A percentile compares a stretch with the other conserved stretches of the same genome.
These are phyloP conservation scores for Umbellularia californica DNA, from an alignment of 164 flowering plant genomes.

Conservation along the genomic window DNA sequence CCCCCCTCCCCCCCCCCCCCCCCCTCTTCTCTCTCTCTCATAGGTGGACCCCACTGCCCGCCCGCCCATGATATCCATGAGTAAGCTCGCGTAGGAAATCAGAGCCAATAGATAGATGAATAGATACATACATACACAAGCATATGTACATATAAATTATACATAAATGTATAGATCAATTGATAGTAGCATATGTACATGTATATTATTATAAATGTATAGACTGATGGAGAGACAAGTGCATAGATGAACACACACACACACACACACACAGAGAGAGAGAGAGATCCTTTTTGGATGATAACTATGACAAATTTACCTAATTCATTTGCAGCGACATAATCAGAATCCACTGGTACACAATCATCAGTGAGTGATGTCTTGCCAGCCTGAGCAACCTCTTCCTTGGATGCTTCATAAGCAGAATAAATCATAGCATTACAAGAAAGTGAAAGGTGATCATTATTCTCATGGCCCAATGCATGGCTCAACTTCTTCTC, in stretches of 20 bases:
- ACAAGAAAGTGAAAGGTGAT: slow-evolving; percentile 76
- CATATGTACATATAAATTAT: too few relatives aligned
- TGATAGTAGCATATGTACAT: too few relatives aligned
- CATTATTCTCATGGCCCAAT: slow-evolving; percentile 34
- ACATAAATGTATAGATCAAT: too few relatives aligned
- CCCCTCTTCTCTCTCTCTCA: too few relatives aligned
- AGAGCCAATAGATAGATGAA: too few relatives aligned
- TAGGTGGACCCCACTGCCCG: too few relatives aligned
- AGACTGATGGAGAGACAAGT: background rate
- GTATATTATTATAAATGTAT: background rate
- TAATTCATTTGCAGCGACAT: slow-evolving; percentile 48
- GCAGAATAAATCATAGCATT: slow-evolving; percentile 70
- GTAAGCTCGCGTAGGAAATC: too few relatives aligned
- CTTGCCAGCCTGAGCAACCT: slow-evolving; percentile 59
- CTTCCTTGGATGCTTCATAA: slow-evolving; percentile 63
- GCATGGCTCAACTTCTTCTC: slow-evolving; percentile 67
- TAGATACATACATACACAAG: too few relatives aligned
- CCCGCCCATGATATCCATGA: too few relatives aligned
- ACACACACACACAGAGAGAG: background rate
- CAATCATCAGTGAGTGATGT: slow-evolving; percentile 41
- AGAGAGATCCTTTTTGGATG: background rate
- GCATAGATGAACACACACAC: background rate
- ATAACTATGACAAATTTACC: slow-evolving; percentile 26
- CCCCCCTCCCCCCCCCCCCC: too few relatives aligned
- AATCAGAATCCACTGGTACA: slow-evolving; percentile 41